These are phyloP conservation scores for Pyricularia sp. DNA, from an alignment of 2,329 filamentous ascomycete genomes.

Conservation along the genomic window DNA sequence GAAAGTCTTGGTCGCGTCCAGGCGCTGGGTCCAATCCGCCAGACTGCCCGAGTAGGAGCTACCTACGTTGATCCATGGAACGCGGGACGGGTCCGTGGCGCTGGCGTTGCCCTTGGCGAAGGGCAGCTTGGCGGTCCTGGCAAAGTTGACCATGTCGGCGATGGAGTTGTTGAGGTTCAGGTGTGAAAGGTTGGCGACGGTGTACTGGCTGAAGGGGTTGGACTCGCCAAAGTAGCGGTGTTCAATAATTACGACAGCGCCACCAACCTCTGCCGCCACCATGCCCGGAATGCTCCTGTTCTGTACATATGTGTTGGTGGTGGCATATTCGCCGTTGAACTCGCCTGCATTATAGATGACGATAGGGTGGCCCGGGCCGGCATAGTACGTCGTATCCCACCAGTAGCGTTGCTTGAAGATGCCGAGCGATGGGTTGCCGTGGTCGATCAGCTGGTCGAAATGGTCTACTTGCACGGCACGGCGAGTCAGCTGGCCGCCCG, in stretches of 20 bases:
- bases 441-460: conserved; percentile 32
- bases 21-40: conserved; percentile 39
- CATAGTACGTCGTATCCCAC: conserved; percentile 28
- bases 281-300: conserved; percentile 22
- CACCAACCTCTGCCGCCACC: conserved; percentile 27
- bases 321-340: conserved; percentile 15
- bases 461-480: not conserved
- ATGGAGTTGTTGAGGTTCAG: conserved; percentile 30
- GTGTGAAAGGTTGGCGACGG: conserved; percentile 24
- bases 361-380: conserved; percentile 28
- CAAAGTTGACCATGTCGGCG: conserved; percentile 31
- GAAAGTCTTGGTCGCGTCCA: conserved; percentile 40
- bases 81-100: conserved; percentile 31
- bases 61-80: conserved; percentile 45
- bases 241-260: conserved; percentile 29
- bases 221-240: conserved; percentile 33
- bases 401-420: conserved; percentile 32
- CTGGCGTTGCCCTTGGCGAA: conserved; percentile 29
- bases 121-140: conserved; percentile 33
- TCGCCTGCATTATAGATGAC: conserved; percentile 29
- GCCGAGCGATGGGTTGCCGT: conserved; percentile 26
- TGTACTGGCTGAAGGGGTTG: conserved; percentile 24
- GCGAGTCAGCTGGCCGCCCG: not conserved
- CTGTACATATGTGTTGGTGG: conserved; percentile 2
- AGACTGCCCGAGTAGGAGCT: conserved; percentile 48